Conservation (phyloP, 23 red algal species). For the Cyanidium caldarium region DNA sequence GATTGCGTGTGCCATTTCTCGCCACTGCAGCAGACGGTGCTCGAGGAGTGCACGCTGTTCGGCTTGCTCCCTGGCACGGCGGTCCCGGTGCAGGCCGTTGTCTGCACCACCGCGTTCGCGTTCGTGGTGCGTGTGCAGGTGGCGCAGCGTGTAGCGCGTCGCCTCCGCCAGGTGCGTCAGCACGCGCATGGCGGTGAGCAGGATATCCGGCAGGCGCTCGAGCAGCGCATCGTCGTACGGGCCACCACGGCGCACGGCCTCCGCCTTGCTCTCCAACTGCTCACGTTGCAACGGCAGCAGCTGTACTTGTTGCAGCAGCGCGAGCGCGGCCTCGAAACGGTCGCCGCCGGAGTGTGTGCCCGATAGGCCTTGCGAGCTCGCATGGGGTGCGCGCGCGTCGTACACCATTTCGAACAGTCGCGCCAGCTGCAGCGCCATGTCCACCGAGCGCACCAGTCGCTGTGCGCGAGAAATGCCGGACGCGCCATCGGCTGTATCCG, state of each 20-base stretch:
- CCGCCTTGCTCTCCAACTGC: neutral
- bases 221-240: neutral
- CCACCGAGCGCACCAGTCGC: neutral
- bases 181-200: neutral
- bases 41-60: neutral
- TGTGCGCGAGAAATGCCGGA: no score
- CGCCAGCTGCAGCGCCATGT: neutral
- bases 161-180: neutral
- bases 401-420: neutral
- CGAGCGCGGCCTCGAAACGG: neutral
- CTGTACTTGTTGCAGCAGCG: neutral
- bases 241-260: neutral
- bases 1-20: neutral
- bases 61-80: neutral
- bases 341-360: neutral
- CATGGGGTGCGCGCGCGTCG: no score
- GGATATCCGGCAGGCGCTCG: neutral
- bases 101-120: neutral
- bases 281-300: neutral
- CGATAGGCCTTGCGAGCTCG: no score
- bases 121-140: neutral
- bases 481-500: no score
- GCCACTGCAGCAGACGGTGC: neutral
- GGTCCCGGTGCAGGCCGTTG: no score
- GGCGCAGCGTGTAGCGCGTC: neutral